Percentiles rank a stretch among this genome's conserved stretches.
These are phyloP conservation scores for Ophiostoma himal-ulmi DNA, from an alignment of 2,329 filamentous ascomycete genomes.

Conservation along the genomic window DNA sequence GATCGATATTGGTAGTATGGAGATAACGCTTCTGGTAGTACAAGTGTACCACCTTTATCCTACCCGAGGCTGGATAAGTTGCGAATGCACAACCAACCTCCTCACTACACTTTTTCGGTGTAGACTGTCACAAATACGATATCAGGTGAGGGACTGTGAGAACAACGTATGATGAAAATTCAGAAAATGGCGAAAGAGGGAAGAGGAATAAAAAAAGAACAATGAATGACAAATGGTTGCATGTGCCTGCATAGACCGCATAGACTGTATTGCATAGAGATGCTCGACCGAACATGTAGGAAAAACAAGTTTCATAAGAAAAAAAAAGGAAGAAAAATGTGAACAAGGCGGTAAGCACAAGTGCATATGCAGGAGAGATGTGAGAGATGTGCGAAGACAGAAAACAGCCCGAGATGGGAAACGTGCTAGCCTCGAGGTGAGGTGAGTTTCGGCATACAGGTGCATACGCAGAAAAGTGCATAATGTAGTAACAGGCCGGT, in stretches of 20 bases:
- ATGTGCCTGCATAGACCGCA: not conserved
- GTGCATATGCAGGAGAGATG: constrained; percentile 6
- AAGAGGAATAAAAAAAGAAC: not conserved
- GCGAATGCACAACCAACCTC: not conserved
- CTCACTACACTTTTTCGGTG: not conserved
- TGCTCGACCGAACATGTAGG: not conserved
- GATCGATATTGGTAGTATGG: not conserved
- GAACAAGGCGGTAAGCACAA: constrained; percentile 6
- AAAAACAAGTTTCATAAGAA: not conserved
- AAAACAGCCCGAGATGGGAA: not conserved
- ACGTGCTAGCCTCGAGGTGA: not conserved
- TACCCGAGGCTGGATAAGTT: not conserved
- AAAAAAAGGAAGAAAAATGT: not conserved
- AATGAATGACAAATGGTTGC: not conserved
- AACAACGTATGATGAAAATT: not conserved
- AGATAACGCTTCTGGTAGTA: not conserved
- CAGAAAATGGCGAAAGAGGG: not conserved
- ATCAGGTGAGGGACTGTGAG: not conserved
- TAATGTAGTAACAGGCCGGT: not conserved
- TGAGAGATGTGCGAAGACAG: not conserved
- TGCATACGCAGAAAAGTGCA: not conserved
- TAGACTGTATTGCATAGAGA: not conserved
- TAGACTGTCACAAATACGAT: not conserved
- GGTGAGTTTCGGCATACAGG: not conserved
- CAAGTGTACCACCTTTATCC: not conserved